Base-by-base conservation (phyloP, 441 rosid species). In the Euphorbia celastroides region DNA sequence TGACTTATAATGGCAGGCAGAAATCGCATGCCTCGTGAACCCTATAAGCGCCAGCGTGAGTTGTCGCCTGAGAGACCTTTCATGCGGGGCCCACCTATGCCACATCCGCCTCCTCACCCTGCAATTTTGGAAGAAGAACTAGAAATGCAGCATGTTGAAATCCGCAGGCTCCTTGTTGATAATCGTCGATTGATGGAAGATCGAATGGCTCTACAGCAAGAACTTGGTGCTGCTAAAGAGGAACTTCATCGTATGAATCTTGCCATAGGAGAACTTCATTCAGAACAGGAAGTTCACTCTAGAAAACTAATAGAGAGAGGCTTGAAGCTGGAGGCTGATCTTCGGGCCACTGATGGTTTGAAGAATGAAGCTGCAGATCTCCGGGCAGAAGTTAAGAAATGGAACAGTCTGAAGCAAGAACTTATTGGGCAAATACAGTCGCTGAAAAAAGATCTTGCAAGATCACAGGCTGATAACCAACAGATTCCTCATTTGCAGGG, bases 71-170 rank as follows among this genome's bases (percentile, higher is more conserved):
- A 87, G 64, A 80, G 90, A 67, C 79, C 88, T 26, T 90, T 74
- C 66, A 64, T 82, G 19, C 86, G 87, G 28, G 99, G 84, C 31
- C 97, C 86, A 70, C 93, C 84, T 66, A 10, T 84, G 80, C 80
- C 81, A 50, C 88, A 77, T 51, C 75, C 70, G 19, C 90, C 88
- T 36, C 92, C 88, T 48, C 95, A 84, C 28, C 93, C 87, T 66
- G 90, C 84, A 62, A 67, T 92, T 64, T 70, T 95, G 84, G 89
- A 92, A 70, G 98, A 92, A 67, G 98, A 95, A 74, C 92, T 95
- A 57, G 95, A 88, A 63, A 76, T 84, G 50, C 99, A 88, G 66
- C 89, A 87, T 51, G 86, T 67, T 66, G 98, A 95, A 79, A 83
- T 92, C 13, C 80, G 84, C 68, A 79, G 95, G 82, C 86, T 95